phyloP scores from a whole-genome alignment of 169 alveolate genomes.

The Pseudocohnilembus persalinus region DNA sequence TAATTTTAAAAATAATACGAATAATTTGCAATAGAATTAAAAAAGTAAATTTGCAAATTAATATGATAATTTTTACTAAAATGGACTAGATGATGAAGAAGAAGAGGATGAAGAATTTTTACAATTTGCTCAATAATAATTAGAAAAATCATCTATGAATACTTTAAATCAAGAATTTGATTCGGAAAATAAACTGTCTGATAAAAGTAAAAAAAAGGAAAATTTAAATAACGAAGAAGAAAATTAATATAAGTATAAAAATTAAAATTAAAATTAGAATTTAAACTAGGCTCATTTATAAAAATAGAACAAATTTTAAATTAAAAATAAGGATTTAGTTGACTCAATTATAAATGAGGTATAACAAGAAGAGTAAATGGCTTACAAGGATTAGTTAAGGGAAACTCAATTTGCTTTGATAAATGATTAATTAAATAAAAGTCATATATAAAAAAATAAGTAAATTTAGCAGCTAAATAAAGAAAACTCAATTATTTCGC shows the following conservation, averaged over 20 bases:
- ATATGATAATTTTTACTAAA: no score
- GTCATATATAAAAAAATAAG: no score
- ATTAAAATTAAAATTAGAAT: neutral
- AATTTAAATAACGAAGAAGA: no score
- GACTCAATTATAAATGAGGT: no score
- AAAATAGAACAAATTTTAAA: neutral
- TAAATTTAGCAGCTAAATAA: no score
- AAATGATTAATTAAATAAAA: no score
- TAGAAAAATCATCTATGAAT: neutral
- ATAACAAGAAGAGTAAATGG: no score
- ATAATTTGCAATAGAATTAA: neutral
- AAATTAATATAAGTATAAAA: no score
- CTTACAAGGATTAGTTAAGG: no score
- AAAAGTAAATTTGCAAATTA: neutral
- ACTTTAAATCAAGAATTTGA: neutral
- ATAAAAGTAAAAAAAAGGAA: neutral
- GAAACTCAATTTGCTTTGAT: no score
- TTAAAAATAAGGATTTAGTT: no score
- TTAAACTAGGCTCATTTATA: neutral
- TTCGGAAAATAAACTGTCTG: neutral
- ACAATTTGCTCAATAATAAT: neutral
- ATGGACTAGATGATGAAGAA: neutral
- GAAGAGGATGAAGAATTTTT: neutral
- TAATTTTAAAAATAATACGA: neutral
- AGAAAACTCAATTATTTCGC: no score